Evolutionary conservation across 495 filamentous ascomycete species (phyloP).

Genomic region (Neurospora sp.): DNA sequence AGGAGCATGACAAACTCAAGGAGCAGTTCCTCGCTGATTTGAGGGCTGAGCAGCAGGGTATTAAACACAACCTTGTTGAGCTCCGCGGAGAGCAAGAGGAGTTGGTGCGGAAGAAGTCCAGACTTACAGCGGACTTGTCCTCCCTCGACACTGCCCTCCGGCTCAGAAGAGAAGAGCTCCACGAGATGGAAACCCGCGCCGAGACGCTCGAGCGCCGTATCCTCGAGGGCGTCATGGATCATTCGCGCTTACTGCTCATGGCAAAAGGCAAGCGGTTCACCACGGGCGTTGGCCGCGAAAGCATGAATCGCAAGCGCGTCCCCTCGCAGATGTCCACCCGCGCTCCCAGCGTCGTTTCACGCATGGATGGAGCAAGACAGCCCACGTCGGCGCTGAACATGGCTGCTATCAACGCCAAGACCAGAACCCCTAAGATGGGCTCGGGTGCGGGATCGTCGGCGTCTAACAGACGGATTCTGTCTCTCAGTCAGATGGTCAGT

Average conservation of each 20-base stretch:
- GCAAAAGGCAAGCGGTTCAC: constrained; percentile 35
- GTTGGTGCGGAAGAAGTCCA: constrained; percentile 59
- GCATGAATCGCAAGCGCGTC: constrained; percentile 67
- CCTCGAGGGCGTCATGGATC: constrained; percentile 88
- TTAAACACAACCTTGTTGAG: constrained; percentile 28
- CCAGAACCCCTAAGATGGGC: background rate
- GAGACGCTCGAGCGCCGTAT: constrained; percentile 85
- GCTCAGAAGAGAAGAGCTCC: constrained; percentile 81
- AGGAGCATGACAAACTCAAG: constrained; percentile 69
- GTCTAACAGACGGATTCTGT: constrained; percentile 64
- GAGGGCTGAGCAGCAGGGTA: constrained; percentile 29
- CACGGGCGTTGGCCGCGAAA: constrained; percentile 14
- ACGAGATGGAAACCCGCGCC: constrained; percentile 77
- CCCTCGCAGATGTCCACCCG: constrained; percentile 2
- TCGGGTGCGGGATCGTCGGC: constrained; percentile 11
- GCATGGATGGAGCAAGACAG: constrained; percentile 14
- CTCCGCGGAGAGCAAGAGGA: constrained; percentile 61
- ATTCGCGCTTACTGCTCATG: constrained; percentile 76
- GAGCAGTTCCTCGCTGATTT: constrained; percentile 45
- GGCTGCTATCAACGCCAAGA: constrained; percentile 15
- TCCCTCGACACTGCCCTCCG: constrained; percentile 79
- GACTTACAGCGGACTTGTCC: constrained; percentile 72
- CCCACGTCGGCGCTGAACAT: constrained; percentile 33
- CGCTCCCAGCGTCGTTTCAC: background rate
- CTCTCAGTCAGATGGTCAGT: constrained; percentile 74